phyloP scores from a whole-genome alignment of 306 rosid genomes.

The Ormosia semicastrata region DNA sequence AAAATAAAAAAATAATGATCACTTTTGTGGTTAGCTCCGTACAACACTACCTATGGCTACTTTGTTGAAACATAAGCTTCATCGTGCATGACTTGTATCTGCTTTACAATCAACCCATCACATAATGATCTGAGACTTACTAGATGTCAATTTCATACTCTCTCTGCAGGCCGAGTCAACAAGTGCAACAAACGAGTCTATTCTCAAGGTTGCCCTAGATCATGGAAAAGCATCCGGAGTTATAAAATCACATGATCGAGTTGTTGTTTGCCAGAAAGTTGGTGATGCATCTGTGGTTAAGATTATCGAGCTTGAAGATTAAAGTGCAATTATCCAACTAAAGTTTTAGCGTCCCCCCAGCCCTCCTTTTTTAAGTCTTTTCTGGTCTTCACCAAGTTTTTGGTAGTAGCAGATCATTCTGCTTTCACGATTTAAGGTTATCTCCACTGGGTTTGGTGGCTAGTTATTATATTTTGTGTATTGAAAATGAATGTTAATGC shows the following conservation, averaged over 20 bases:
- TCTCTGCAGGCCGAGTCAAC: conserved; percentile 87
- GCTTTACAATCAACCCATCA: neutral
- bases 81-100: conserved; percentile 2
- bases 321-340: conserved; percentile 4
- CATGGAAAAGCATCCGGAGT: conserved; percentile 87
- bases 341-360: neutral
- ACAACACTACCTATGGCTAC: neutral
- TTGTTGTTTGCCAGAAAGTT: conserved; percentile 93
- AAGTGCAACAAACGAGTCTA: conserved; percentile 77
- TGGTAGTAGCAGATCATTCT: conserved; percentile 33
- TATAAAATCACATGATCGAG: conserved; percentile 88
- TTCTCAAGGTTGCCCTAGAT: conserved; percentile 93
- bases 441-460: conserved; percentile 38
- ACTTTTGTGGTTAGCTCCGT: conserved; percentile 3
- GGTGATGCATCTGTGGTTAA: conserved; percentile 95
- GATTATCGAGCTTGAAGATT: conserved; percentile 98
- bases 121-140: neutral
- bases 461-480: conserved; percentile 26
- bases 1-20: too few relatives aligned
- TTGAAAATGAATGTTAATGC: conserved; percentile 30
- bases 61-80: neutral
- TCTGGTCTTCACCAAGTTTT: conserved; percentile 20
- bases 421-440: conserved; percentile 32
- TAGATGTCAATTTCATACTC: neutral
- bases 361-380: neutral